Conservation (phyloP, 495 filamentous ascomycete species). For the Bacidia gigantensis region DNA sequence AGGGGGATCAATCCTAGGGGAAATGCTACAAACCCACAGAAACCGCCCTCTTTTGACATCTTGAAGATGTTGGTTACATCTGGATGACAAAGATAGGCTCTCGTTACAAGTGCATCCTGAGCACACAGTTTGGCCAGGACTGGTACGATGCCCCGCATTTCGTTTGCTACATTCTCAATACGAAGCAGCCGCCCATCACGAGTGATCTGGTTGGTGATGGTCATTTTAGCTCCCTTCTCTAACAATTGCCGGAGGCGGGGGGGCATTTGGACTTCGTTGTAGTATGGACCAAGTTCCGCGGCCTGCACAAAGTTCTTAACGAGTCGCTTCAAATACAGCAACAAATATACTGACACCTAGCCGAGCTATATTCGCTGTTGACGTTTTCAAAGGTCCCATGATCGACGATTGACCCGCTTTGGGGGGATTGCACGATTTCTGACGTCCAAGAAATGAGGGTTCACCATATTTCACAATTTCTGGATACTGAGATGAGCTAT, state of each 20-base stretch:
- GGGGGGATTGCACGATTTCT: no score
- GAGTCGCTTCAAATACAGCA: background rate
- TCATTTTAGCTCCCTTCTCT: conserved; percentile 45
- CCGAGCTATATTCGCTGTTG: conserved; percentile 9
- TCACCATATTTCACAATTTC: no score
- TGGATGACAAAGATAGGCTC: conserved; percentile 70
- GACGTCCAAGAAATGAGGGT: no score
- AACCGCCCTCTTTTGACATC: conserved; percentile 66
- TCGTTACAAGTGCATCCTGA: conserved; percentile 45
- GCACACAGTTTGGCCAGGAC: conserved; percentile 59
- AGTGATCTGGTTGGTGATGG: conserved; percentile 40
- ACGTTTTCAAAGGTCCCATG: background rate
- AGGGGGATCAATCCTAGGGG: conserved; percentile 48
- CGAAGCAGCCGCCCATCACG: conserved; percentile 34
- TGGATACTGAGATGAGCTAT: no score
- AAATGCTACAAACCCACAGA: conserved; percentile 74
- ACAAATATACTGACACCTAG: conserved; percentile 28
- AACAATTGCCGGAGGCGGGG: conserved; percentile 57
- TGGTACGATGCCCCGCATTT: conserved; percentile 54
- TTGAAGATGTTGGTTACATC: conserved; percentile 70
- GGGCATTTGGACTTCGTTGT: conserved; percentile 82
- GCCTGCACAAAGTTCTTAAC: conserved; percentile 33
- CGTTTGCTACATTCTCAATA: conserved; percentile 41
- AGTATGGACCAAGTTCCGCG: conserved; percentile 69
- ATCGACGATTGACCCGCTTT: no score